Evolutionary conservation across 2,329 filamentous ascomycete genomes (phyloP).

Genomic region (Aspergillus neoniger): DNA sequence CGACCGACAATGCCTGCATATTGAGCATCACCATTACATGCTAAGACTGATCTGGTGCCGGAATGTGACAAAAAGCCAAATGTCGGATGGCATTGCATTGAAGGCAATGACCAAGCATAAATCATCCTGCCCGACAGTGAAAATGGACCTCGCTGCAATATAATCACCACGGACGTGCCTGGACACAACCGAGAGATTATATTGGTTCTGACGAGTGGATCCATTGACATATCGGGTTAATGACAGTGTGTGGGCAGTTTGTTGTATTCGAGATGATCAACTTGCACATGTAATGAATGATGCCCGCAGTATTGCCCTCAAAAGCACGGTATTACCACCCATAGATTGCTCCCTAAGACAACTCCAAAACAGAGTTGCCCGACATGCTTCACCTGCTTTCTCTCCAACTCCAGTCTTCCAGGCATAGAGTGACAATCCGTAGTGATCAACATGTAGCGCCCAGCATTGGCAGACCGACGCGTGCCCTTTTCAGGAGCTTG

Average conservation of each 20-base stretch:
- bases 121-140: slow-evolving; percentile 38
- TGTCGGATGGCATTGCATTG: slow-evolving; percentile 25
- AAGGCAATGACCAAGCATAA: slow-evolving; percentile 31
- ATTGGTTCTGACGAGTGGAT: slow-evolving; percentile 62
- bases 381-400: slow-evolving; percentile 55
- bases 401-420: slow-evolving; percentile 43
- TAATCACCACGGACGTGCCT: slow-evolving; percentile 26
- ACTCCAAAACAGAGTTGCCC: slow-evolving; percentile 49
- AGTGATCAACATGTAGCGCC: slow-evolving; percentile 62
- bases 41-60: slow-evolving; percentile 30
- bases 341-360: slow-evolving; percentile 50
- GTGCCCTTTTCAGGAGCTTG: slow-evolving; percentile 39
- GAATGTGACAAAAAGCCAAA: slow-evolving; percentile 44
- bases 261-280: slow-evolving; percentile 39
- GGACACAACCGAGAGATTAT: slow-evolving; percentile 21
- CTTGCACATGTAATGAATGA: slow-evolving; percentile 16
- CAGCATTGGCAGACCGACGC: slow-evolving; percentile 58
- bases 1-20: slow-evolving; percentile 18
- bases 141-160: slow-evolving; percentile 59
- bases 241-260: slow-evolving; percentile 51
- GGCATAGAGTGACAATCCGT: slow-evolving; percentile 57
- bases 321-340: neutral
- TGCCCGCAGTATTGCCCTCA: slow-evolving; percentile 11
- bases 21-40: slow-evolving; percentile 19
- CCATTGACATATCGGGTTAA: slow-evolving; percentile 24